These are phyloP conservation scores for Ogataea ramenticola DNA, from an alignment of 805 yeast genomes.

Conservation along the genomic window DNA sequence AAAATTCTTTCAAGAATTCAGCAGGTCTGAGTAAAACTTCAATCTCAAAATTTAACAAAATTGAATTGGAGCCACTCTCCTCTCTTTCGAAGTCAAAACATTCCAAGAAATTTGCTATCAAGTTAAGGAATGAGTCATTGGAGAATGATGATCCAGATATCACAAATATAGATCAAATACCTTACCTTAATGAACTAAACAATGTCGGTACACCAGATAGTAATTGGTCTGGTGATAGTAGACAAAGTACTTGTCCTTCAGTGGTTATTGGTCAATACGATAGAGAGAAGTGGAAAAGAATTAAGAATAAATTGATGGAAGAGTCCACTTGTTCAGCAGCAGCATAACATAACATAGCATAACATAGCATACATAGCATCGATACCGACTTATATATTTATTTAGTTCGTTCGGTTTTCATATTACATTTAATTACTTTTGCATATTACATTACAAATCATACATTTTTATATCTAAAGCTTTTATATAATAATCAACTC, in stretches of 20 bases:
- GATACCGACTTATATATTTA: background rate
- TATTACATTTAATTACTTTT: background rate
- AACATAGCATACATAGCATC: background rate
- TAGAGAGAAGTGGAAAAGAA: constrained; percentile 56
- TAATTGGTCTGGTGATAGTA: constrained; percentile 12
- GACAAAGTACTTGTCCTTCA: constrained; percentile 40
- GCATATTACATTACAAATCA: too few species aligned
- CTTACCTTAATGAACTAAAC: background rate
- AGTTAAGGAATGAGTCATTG: background rate
- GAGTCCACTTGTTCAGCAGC: constrained; percentile 1
- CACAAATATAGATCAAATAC: background rate
- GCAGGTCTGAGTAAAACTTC: background rate
- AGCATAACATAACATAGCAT: too few species aligned
- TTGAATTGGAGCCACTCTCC: background rate
- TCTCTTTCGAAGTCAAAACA: background rate
- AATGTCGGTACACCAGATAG: constrained; percentile 12
- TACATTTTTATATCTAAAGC: background rate
- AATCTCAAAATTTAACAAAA: background rate
- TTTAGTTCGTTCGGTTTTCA: too few species aligned
- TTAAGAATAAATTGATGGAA: constrained; percentile 23
- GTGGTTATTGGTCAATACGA: constrained; percentile 60
- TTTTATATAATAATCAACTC: background rate
- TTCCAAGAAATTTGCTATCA: background rate
- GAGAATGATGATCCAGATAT: background rate
- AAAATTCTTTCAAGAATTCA: background rate